Percentiles rank a stretch among this genome's conserved stretches.
Evolutionary conservation across 1,139 yeast species (phyloP).

Genomic region (Pichia cactophila): DNA sequence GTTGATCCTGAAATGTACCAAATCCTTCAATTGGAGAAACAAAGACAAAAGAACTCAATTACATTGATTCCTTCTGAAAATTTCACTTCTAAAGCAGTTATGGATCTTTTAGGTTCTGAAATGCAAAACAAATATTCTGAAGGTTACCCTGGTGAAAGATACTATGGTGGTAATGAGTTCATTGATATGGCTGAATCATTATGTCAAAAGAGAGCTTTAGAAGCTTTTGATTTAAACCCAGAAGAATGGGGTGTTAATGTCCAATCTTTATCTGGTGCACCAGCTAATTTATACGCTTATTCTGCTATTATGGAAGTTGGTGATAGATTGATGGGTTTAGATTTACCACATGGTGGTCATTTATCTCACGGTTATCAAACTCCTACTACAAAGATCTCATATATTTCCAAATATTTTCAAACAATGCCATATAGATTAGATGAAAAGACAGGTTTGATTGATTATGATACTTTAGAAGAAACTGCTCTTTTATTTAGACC

Average conservation of each 20-base stretch:
- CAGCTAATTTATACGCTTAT: conserved; percentile 90
- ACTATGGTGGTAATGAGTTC: conserved; percentile 94
- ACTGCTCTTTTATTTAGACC: conserved; percentile 87
- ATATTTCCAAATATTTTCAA: conserved; percentile 87
- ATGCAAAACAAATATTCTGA: conserved; percentile 99
- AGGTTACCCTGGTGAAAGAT: conserved; percentile 96
- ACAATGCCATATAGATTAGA: conserved; percentile 94
- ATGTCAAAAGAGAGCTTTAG: conserved; percentile 87
- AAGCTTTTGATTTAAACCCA: conserved; percentile 70
- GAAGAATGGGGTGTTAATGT: conserved; percentile 94
- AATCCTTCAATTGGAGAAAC: conserved; percentile 64
- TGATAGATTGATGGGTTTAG: conserved; percentile 93
- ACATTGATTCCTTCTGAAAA: conserved; percentile 93
- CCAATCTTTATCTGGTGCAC: conserved; percentile 90
- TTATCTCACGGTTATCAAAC: conserved; percentile 95
- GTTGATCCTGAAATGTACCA: conserved; percentile 83
- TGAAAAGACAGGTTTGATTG: conserved; percentile 80
- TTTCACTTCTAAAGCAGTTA: conserved; percentile 89
- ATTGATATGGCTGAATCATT: conserved; percentile 85
- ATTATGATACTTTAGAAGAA: conserved; percentile 80
- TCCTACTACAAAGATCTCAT: conserved; percentile 78
- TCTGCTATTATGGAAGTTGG: conserved; percentile 88
- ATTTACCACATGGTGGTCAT: conserved; percentile 96
- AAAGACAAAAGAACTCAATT: conserved; percentile 82
- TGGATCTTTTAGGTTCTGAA: conserved; percentile 90